Evolutionary conservation across 139 green algal genomes (phyloP).

Genomic region (Tetradesmus lagerheimii): DNA sequence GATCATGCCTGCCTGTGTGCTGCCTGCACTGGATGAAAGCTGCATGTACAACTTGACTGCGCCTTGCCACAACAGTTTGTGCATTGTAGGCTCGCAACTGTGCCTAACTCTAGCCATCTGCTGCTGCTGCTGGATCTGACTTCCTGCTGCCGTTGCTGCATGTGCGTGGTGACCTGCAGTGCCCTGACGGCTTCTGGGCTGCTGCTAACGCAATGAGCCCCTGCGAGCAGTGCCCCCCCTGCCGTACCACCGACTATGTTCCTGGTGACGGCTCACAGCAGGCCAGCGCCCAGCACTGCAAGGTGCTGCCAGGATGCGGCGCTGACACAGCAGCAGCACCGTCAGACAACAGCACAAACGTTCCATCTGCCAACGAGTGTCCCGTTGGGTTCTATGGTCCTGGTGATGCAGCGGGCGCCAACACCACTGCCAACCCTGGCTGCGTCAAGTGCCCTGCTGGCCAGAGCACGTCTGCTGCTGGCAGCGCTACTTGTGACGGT

Average conservation of each 20-base stretch:
- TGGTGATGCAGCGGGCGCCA: background rate
- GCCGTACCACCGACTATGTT: background rate
- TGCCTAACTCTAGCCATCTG: no score
- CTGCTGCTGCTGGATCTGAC: no score
- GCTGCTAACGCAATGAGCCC: background rate
- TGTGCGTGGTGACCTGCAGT: background rate
- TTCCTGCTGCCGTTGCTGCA: no score
- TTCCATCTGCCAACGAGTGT: background rate
- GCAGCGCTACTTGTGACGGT: slow-evolving; percentile 6
- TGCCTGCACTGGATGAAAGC: no score
- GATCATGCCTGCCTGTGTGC: no score
- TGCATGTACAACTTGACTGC: no score
- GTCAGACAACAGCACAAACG: background rate
- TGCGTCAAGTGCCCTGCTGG: background rate
- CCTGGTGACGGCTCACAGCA: background rate
- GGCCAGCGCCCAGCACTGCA: background rate
- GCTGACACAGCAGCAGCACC: background rate
- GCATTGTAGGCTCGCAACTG: no score
- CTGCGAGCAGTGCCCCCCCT: background rate
- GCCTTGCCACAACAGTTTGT: no score
- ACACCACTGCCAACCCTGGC: background rate
- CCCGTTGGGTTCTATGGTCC: background rate
- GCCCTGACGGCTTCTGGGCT: background rate
- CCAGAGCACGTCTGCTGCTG: background rate
- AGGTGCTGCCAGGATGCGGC: background rate